A percentile compares a stretch with the other conserved stretches of the same genome.
phyloP scores from a whole-genome alignment of 2,329 filamentous ascomycete genomes.

The Sordariomycetes sp. region DNA sequence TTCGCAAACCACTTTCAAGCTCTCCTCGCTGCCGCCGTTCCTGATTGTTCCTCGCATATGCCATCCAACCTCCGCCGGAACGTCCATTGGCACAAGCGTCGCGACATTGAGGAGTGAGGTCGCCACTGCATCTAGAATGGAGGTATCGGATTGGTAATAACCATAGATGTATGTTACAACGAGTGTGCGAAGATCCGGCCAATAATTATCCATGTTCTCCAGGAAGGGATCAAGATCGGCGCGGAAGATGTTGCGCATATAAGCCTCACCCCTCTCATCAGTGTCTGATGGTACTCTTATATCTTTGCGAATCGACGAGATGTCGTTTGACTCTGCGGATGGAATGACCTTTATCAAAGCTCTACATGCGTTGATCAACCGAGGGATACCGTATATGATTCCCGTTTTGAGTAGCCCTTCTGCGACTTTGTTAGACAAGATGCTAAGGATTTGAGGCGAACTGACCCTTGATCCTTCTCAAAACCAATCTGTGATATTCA shows the following conservation, averaged over 20 bases:
- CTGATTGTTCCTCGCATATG: slow-evolving; percentile 15
- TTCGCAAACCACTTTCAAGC: too few species aligned
- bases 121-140: slow-evolving; percentile 10
- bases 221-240: slow-evolving; percentile 15
- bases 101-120: slow-evolving; percentile 15
- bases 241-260: slow-evolving; percentile 17
- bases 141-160: slow-evolving; percentile 15
- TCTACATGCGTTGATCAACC: slow-evolving; percentile 15
- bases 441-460: too few species aligned
- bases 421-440: too few species aligned
- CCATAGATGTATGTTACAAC: slow-evolving; percentile 15
- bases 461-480: too few species aligned
- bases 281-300: slow-evolving; percentile 9
- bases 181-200: slow-evolving; percentile 14
- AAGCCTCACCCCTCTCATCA: slow-evolving; percentile 10
- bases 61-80: slow-evolving; percentile 15
- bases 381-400: slow-evolving; percentile 16
- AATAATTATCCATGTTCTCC: slow-evolving; percentile 12
- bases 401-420: slow-evolving; percentile 13
- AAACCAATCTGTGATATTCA: too few species aligned
- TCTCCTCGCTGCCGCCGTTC: slow-evolving; percentile 12
- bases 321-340: slow-evolving; percentile 10
- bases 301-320: slow-evolving; percentile 9
- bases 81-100: slow-evolving; percentile 14
- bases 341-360: slow-evolving; percentile 11